Evolutionary conservation across 2,329 filamentous ascomycete genomes (phyloP).

Genomic region (Truncatella angustata): DNA sequence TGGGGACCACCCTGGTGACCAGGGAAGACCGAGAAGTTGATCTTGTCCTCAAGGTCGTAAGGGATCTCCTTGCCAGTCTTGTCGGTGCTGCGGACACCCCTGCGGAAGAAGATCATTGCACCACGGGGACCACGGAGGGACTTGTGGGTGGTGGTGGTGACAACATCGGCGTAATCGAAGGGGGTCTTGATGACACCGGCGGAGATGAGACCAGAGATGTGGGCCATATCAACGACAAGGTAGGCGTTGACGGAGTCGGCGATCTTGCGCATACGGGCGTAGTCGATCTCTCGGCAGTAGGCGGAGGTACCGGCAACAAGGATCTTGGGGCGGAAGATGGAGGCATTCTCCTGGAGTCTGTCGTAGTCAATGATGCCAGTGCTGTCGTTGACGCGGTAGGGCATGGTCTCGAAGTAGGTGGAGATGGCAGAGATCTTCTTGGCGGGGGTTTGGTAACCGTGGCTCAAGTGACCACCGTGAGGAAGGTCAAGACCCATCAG

Average conservation of each 20-base stretch:
- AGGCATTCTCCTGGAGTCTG: constrained; percentile 82
- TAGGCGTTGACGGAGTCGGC: constrained; percentile 92
- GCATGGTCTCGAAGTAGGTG: constrained; percentile 98
- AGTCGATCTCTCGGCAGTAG: constrained; percentile 98
- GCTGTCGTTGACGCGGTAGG: constrained; percentile 84
- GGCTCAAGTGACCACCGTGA: constrained; percentile 90
- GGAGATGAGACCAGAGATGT: constrained; percentile 94
- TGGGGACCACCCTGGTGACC: constrained; percentile 98
- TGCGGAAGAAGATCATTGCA: constrained; percentile 99
- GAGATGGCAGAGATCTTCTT: constrained; percentile 98
- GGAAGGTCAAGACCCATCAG: constrained; percentile 96
- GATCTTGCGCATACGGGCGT: constrained; percentile 92
- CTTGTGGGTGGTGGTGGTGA: constrained; percentile 99
- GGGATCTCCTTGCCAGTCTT: constrained; percentile 87
- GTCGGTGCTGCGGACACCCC: constrained; percentile 87
- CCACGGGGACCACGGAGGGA: constrained; percentile 95
- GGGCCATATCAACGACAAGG: constrained; percentile 95
- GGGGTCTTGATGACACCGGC: constrained; percentile 91
- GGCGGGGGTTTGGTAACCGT: constrained; percentile 95
- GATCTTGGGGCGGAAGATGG: constrained; percentile 92
- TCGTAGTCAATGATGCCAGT: constrained; percentile 98
- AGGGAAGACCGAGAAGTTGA: constrained; percentile 99
- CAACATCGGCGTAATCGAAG: constrained; percentile 89
- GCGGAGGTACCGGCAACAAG: constrained; percentile 95
- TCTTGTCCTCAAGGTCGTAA: constrained; percentile 92